Evolutionary conservation across 1,284 basidiomycete genomes (phyloP).

Genomic region (Paramarasmius palmivorus): DNA sequence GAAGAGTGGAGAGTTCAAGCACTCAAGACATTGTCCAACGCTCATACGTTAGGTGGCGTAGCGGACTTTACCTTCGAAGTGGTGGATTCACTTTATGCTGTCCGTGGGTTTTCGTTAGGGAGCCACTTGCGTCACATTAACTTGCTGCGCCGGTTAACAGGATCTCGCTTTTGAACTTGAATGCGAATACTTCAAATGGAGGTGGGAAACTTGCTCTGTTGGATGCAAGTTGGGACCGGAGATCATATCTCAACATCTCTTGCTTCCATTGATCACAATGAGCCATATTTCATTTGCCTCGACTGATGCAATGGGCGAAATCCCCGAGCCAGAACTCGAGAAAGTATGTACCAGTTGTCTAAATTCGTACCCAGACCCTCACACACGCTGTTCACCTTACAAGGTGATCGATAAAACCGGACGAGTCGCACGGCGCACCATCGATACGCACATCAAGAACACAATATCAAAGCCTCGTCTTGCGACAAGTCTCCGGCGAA

Average conservation of each 20-base stretch:
- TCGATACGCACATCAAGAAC: constrained; percentile 73
- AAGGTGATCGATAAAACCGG: constrained; percentile 71
- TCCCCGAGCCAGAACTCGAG: constrained; percentile 59
- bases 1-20: constrained; percentile 56
- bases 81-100: constrained; percentile 58
- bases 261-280: constrained; percentile 70
- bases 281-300: constrained; percentile 67
- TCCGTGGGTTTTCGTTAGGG: constrained; percentile 33
- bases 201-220: constrained; percentile 70
- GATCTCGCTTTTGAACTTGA: constrained; percentile 66
- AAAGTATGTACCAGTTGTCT: constrained; percentile 44
- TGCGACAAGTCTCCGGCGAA: constrained; percentile 63
- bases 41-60: constrained; percentile 60
- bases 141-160: constrained; percentile 33
- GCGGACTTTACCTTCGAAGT: constrained; percentile 58
- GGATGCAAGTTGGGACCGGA: constrained; percentile 66
- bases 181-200: constrained; percentile 66
- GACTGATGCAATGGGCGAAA: constrained; percentile 51
- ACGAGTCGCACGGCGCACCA: constrained; percentile 60
- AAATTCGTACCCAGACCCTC: neutral
- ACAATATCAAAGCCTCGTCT: constrained; percentile 65
- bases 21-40: constrained; percentile 52
- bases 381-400: neutral
- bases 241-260: constrained; percentile 72
- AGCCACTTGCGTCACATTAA: constrained; percentile 1